Evolutionary conservation across 108 stramenopile species (phyloP), one percentile per base, ranked within the genome.

Genomic region (Pseudonitzschia multiseries): DNA sequence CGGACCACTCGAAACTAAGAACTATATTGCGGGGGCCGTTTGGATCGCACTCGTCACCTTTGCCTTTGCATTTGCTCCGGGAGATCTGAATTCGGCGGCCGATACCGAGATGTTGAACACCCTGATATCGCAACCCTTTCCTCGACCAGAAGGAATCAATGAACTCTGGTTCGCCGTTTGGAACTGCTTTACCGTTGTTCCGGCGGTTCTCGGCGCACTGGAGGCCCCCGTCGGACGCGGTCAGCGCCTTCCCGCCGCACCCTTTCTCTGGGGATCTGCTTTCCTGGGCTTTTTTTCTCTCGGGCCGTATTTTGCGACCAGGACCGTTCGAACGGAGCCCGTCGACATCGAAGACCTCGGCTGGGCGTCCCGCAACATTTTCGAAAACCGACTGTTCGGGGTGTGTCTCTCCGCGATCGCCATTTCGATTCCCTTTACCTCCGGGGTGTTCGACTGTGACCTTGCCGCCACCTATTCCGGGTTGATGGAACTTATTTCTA

Each of bases 171-270:
- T 33, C 20, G 61, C 61, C 36, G 18, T 62, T n/a, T 62, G 61
- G 61, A 62, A 62, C 20, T 62, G 61, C 36, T 62, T 62, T 14
- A 28, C 61, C 32, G 36, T 62, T 4, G 61, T 62, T 40, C 61
- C 61, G 29, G 61, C 61, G 15, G 18, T 62, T 2, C 29, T 62
- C n/a, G 61, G 33, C 15, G 32, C 61, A 14, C 36, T 62, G 13
- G 61, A 62, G 18, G 61, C 61, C 8, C 61, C 61, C n/a, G 61
- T 62, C 13, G 61, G 61, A 33, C 61, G 61, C 29, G 61, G 61
- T 14, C 61, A 62, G 36, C 61, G 61, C 20, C 36, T 62, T 8
- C 61, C 61, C 28, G 61, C 61, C 14, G 61, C 61, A 5, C 61
- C 61, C 36, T 62, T 62, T 20, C 32, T 62, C 18, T 62, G 32